These are phyloP conservation scores for Fusarium anthophilum DNA, from an alignment of 2,329 filamentous ascomycete genomes.

Conservation along the genomic window DNA sequence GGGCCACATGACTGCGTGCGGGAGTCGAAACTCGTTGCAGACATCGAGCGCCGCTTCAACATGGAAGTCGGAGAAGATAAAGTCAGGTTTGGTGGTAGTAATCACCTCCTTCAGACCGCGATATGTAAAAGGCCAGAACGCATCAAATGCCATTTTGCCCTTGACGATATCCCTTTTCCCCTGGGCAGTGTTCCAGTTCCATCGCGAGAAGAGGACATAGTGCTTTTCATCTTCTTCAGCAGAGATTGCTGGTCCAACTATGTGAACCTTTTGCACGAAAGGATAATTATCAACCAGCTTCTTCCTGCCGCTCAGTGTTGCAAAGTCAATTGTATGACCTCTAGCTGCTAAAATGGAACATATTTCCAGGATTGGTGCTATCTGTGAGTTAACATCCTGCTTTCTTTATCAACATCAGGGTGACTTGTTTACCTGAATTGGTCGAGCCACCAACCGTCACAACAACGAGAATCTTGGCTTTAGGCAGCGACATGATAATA, in stretches of 20 bases:
- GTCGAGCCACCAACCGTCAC: background rate
- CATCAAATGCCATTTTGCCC: constrained; percentile 1
- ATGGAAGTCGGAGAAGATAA: constrained; percentile 4
- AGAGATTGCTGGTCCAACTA: background rate
- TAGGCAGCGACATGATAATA: background rate
- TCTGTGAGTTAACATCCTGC: background rate
- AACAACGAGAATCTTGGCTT: background rate
- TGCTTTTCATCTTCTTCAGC: background rate
- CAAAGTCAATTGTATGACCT: constrained; percentile 7
- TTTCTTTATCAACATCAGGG: too few species aligned
- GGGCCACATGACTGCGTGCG: constrained; percentile 2
- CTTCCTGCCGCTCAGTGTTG: background rate
- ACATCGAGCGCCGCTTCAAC: background rate
- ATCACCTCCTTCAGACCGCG: background rate
- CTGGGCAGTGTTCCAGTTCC: background rate
- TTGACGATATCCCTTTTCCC: background rate
- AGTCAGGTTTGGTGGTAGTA: background rate
- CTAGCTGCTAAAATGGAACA: background rate
- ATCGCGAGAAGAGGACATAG: background rate
- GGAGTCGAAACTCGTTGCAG: background rate
- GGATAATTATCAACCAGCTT: background rate
- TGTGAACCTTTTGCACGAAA: background rate
- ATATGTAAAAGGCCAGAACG: background rate
- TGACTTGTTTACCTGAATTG: background rate
- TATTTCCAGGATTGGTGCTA: background rate